Base-by-base conservation (phyloP, 345 rosid genomes). In the Cardamine resedifolia region DNA sequence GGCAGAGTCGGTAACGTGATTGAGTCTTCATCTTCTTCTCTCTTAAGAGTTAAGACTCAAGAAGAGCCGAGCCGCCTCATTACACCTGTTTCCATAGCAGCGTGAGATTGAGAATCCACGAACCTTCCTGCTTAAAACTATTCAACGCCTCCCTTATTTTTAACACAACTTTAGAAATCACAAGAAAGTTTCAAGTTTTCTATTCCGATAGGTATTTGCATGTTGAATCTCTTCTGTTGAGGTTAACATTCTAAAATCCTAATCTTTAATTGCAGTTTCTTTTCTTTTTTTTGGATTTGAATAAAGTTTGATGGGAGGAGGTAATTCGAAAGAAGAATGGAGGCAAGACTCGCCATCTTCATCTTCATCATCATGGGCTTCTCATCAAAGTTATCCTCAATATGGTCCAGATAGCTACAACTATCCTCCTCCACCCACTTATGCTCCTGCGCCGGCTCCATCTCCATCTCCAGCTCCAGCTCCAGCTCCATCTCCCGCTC, bases 301-400 rank as follows among this genome's bases (percentile, higher is more conserved):
- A 49, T 27, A 28, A 58, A 58, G 43, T 66, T 74, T 74, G 14
- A 93, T 93, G 98, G 98, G 97, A 55, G 85, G 83, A 50, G 82
- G 61, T 18, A 81, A 70, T 80, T 93, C 98, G 4, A 90, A 63
- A 77, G 90, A 86, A 9, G 83, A 81, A 14, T 64, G 66, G 72
- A 56, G 58, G 51, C 66, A 65, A 47, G 52, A 66, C 1, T 23
- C 76, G 4, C 16, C 79, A 34, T 68, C 79, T 2, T 39, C 89
- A 1, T 45, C 65, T 68, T 80, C 96, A 9, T 66, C 90, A 34
- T 81, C 88, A 11, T 79, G 88, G 88, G 79, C 68, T 77, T 68
- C 84, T 66, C 77, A 50, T 0, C 72, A 65, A 1, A 79, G 70
- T 18, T 78, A 83, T 79, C 33, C 79, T 20, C 86, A 80, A 2